Evolutionary conservation across 164 flowering plant genomes (phyloP), one percentile per base, ranked within the genome.

Genomic region (Taxillus chinensis): DNA sequence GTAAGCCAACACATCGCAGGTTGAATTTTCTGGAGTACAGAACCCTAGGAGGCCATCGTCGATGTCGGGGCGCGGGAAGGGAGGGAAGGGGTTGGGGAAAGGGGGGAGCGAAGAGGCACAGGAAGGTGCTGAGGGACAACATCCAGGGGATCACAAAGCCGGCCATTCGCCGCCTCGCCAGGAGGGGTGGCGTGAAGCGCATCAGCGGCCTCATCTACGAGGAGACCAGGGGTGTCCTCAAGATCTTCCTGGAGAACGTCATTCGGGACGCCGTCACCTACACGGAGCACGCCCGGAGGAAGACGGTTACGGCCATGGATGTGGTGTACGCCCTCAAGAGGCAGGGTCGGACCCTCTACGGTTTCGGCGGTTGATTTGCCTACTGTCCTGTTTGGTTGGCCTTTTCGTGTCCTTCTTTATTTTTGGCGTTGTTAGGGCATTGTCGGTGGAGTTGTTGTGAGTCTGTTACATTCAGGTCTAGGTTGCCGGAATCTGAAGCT

Each of bases 231-330:
- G 77, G 77, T 3, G 74, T 74, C 37, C 72, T 74, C 16, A 74
- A 74, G 69, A 74, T 74, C 66, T 74, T 74, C 57, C 57, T 74
- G 43, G 77, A 74, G 66, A 74, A 74, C 45, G 77, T 74, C 41
- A 71, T 74, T 40, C 71, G 74, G 1, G 77, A 73, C 38, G 73
- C 77, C 4, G 77, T 73, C 3, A 69, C 73, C 42, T 69, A 69
- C 68, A 70, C 74, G 0, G 77, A 71, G 64, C 74, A 75, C 63
- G 73, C 74, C 11, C 10, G 78, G 17, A 45, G 78, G 61, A 75
- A 74, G 78, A 74, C 78, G 0, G 78, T 75, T 16, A 75, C 78
- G 7, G 78, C 78, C 11, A 75, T 75, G 78, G 78, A 75, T 39
- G 78, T 75, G 2, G 75, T 75, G 0, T 75, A 75, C 41, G 78